Evolutionary conservation across 805 yeast genomes (phyloP).

Genomic region (Sungouiozyma intestinalis): DNA sequence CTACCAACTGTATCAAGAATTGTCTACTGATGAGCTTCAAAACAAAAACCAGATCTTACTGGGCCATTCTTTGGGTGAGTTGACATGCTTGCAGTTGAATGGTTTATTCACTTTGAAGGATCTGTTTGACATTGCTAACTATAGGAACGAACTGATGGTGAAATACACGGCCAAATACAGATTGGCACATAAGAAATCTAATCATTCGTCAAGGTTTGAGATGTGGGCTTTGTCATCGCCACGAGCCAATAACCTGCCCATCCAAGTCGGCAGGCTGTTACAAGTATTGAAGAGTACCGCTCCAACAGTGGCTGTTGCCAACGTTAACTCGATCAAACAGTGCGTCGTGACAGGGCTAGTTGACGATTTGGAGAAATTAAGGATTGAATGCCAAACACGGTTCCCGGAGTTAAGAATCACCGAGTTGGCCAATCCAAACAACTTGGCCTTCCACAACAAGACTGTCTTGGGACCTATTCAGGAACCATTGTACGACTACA

Average conservation of each 20-base stretch:
- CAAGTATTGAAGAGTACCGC: slow-evolving; percentile 8
- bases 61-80: slow-evolving; percentile 30
- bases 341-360: slow-evolving; percentile 26
- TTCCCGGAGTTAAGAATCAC: slow-evolving; percentile 20
- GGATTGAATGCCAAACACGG: slow-evolving; percentile 14
- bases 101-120: slow-evolving; percentile 19
- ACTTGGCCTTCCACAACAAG: slow-evolving; percentile 28
- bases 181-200: slow-evolving; percentile 15
- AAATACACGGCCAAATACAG: slow-evolving; percentile 21
- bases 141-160: slow-evolving; percentile 27
- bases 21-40: slow-evolving; percentile 3
- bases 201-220: slow-evolving; percentile 18
- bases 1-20: slow-evolving; percentile 15
- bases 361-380: slow-evolving; percentile 19
- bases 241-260: slow-evolving; percentile 17
- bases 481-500: slow-evolving; percentile 27
- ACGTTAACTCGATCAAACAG: slow-evolving; percentile 25
- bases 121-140: slow-evolving; percentile 24
- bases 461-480: slow-evolving; percentile 23
- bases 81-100: slow-evolving; percentile 23
- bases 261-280: slow-evolving; percentile 14
- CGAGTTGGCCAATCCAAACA: slow-evolving; percentile 23
- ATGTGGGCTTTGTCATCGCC: slow-evolving; percentile 28
- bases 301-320: slow-evolving; percentile 22
- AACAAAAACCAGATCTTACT: slow-evolving; percentile 8